Conservation (phyloP, 2,329 filamentous ascomycete species). For the Madurella fahalii region DNA sequence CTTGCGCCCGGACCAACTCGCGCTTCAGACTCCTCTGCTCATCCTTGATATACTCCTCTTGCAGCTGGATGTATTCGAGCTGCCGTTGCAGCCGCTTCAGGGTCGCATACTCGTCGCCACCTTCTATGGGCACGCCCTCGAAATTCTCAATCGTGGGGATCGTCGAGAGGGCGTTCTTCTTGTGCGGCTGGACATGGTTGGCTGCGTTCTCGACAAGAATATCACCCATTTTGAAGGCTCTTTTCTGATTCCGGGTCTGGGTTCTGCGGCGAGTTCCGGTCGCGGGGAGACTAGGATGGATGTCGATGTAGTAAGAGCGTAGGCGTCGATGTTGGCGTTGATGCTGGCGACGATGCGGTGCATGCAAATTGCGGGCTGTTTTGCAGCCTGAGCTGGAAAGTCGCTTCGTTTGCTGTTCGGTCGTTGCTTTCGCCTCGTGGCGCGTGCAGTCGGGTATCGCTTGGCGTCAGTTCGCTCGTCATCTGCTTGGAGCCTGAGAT, state of each 20-base stretch:
- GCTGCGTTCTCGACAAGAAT: slow-evolving; percentile 77
- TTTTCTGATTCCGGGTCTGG: background rate
- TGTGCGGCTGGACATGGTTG: slow-evolving; percentile 70
- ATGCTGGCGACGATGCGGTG: background rate
- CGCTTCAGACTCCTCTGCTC: slow-evolving; percentile 97
- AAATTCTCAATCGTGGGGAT: slow-evolving; percentile 89
- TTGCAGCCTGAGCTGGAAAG: slow-evolving; percentile 1
- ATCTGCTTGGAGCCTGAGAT: slow-evolving; percentile 24
- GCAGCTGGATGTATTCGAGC: slow-evolving; percentile 96
- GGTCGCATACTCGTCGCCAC: slow-evolving; percentile 87
- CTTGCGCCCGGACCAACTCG: slow-evolving; percentile 93
- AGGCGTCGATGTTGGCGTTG: background rate
- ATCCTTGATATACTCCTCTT: slow-evolving; percentile 99
- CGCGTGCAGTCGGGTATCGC: slow-evolving; percentile 18
- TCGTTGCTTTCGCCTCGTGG: slow-evolving; percentile 23
- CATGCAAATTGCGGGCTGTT: slow-evolving; percentile 3
- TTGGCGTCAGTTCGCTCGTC: slow-evolving; percentile 24
- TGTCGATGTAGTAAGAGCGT: background rate
- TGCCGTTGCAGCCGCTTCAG: slow-evolving; percentile 96
- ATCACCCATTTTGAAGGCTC: slow-evolving; percentile 69
- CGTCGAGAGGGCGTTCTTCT: slow-evolving; percentile 72
- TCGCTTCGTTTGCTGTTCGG: slow-evolving; percentile 20
- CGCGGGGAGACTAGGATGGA: background rate
- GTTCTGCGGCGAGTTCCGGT: background rate
- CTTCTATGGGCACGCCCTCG: slow-evolving; percentile 76